Evolutionary conservation across 2,329 filamentous ascomycete species (phyloP), one percentile per base, ranked within the genome.

Genomic region (Rhynchosporium graminicola): DNA sequence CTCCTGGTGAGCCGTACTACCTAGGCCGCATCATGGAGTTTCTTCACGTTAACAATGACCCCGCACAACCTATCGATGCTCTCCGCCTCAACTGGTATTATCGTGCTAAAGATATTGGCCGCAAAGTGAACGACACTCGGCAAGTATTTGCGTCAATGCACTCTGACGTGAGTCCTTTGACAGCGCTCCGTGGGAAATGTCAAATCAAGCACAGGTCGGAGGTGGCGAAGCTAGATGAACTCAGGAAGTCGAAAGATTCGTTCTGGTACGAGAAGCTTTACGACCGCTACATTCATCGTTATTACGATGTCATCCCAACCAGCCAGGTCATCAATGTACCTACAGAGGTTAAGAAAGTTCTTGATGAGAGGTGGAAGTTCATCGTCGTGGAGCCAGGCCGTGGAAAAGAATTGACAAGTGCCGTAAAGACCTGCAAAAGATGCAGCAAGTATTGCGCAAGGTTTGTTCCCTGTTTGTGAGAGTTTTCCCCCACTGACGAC

Each of bases 211-310:
- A 99, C 80, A 87, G 91, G 70, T 90, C 87, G 67, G 92, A 98
- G 75, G 94, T 98, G 65, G 78, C 85, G 42, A 88, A 90, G 73
- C 79, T 97, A 68, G 91, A 96, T 62, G 85, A 88, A 58, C 97
- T 93, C 75, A 90, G 93, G 74, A 94, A 90, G 75, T 85, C 82
- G 31, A 89, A 89, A 70, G 91, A 99, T 77, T 87, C 84, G 69
- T 99, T 99, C 76, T 99, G 93, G 90, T 99, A 91, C 75, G 94
- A 97, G 73, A 96, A 97, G 75, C 86, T 98, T 71, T 98, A 96
- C 76, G 95, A 99, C 78, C 90, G 95, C 63, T 99, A 98, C 79
- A 98, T 99, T 67, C 92, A 97, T 74, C 93, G 96, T 67, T 93
- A 94, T 77, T 98, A 98, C 82, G 95, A 99, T 72, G 90, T 97